Evolutionary conservation across 805 yeast genomes (phyloP).

Genomic region (Suhomyces tanzawaensis): DNA sequence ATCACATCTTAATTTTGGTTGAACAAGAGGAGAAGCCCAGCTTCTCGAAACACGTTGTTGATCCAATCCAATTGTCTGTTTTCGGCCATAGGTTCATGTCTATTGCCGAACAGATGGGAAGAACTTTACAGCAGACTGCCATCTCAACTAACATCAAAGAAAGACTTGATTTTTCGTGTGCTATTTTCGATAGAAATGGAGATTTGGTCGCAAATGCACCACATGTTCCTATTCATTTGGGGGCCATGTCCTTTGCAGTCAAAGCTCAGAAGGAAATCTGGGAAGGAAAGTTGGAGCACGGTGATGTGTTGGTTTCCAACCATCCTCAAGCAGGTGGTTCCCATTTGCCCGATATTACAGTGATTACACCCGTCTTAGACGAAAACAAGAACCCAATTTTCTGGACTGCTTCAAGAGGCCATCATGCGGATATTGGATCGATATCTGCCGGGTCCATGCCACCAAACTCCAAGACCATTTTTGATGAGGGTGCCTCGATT

Average conservation of each 20-base stretch:
- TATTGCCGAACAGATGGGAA: conserved; percentile 60
- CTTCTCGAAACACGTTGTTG: conserved; percentile 25
- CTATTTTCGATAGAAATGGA: conserved; percentile 40
- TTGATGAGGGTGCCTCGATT: conserved; percentile 91
- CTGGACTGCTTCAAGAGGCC: conserved; percentile 92
- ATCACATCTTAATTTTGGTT: conserved; percentile 22
- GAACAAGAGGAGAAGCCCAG: conserved; percentile 22
- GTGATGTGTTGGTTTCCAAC: conserved; percentile 44
- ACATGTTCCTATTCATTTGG: conserved; percentile 45
- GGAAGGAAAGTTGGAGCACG: conserved; percentile 38
- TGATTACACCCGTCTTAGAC: conserved; percentile 82
- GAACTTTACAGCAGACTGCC: conserved; percentile 44
- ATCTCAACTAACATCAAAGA: conserved; percentile 47
- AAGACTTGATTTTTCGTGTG: conserved; percentile 46
- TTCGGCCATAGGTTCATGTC: conserved; percentile 51
- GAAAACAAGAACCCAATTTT: conserved; percentile 55
- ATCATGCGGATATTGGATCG: conserved; percentile 96
- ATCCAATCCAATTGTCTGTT: conserved; percentile 39
- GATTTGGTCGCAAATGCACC: conserved; percentile 48
- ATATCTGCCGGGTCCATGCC: conserved; percentile 93
- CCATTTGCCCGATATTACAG: conserved; percentile 64
- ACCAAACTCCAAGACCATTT: conserved; percentile 78
- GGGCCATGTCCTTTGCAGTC: conserved; percentile 48
- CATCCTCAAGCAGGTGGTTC: conserved; percentile 45
- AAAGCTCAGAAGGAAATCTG: conserved; percentile 40